A percentile compares a stretch with the other conserved stretches of the same genome.
phyloP scores from a whole-genome alignment of 2,329 filamentous ascomycete genomes.

The Pestalotiopsis sp. region DNA sequence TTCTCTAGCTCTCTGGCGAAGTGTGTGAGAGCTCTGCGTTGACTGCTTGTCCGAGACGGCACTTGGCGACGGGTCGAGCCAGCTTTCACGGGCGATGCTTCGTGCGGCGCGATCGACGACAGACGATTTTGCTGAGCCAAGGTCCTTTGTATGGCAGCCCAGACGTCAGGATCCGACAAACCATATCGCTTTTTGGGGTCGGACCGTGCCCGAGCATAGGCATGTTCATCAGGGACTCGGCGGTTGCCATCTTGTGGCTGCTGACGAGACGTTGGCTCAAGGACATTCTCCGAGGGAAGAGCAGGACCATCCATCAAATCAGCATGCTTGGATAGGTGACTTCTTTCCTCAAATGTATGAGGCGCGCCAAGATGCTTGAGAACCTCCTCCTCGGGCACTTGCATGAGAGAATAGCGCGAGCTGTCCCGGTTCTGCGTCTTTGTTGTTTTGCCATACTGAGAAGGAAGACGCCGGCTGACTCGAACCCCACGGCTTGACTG shows the following conservation, averaged over 20 bases:
- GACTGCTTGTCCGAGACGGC: constrained; percentile 46
- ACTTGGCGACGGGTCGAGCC: constrained; percentile 13
- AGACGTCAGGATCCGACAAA: constrained; percentile 40
- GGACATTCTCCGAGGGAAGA: not conserved
- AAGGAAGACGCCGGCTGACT: constrained; percentile 34
- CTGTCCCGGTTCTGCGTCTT: constrained; percentile 11
- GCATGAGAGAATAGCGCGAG: constrained; percentile 25
- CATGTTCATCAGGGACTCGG: not conserved
- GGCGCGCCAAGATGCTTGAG: not conserved
- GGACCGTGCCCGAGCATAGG: not conserved
- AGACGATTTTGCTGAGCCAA: constrained; percentile 48
- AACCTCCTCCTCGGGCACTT: constrained; percentile 23
- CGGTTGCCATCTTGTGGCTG: not conserved
- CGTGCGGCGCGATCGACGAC: constrained; percentile 33
- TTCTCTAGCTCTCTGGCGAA: constrained; percentile 44
- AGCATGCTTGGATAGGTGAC: not conserved
- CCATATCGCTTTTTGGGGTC: constrained; percentile 31
- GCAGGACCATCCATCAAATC: not conserved
- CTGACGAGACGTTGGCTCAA: not conserved
- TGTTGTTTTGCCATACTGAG: constrained; percentile 21
- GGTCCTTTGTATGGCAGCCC: constrained; percentile 47
- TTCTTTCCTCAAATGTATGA: constrained; percentile 4
- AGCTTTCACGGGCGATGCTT: constrained; percentile 14
- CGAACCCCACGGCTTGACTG: constrained; percentile 35
- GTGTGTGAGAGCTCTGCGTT: constrained; percentile 41